phyloP scores from a whole-genome alignment of 352 stramenopile genomes.

The Chrysophaeum taylorii region DNA sequence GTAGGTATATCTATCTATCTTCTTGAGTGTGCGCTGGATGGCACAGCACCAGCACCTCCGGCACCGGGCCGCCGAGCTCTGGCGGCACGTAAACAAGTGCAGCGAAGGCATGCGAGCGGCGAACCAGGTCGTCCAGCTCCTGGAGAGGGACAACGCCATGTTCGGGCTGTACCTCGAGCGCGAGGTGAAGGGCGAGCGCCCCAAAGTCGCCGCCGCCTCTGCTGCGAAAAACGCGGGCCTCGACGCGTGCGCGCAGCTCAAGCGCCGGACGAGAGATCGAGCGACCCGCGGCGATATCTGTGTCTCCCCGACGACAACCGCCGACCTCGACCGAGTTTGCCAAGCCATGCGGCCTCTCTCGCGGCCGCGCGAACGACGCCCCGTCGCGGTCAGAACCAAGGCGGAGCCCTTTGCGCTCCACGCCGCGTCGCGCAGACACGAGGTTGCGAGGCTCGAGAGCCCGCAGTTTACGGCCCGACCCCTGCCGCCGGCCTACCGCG shows the following conservation, averaged over 20 bases:
- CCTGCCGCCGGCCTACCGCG: neutral
- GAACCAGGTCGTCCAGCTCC: neutral
- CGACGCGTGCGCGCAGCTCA: neutral
- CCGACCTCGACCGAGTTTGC: neutral
- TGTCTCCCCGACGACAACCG: too few relatives aligned
- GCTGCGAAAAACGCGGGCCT: too few relatives aligned
- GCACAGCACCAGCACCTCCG: too few relatives aligned
- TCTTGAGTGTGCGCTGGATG: too few relatives aligned
- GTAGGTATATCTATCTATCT: too few relatives aligned
- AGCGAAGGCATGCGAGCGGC: neutral
- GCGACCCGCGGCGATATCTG: neutral
- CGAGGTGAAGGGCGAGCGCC: neutral
- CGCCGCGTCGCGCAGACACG: too few relatives aligned
- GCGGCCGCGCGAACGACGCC: neutral
- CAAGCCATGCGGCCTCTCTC: neutral
- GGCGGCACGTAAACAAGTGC: constrained; percentile 1
- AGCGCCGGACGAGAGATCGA: neutral
- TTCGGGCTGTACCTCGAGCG: neutral
- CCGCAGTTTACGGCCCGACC: neutral
- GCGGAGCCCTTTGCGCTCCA: too few relatives aligned
- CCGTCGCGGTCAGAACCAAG: neutral
- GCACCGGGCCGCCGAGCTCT: too few relatives aligned
- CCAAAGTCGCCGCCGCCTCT: neutral
- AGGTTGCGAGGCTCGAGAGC: too few relatives aligned
- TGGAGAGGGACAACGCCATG: neutral